These are phyloP conservation scores for Anisodus acutangulus DNA, from an alignment of 257 asterid genomes.

Conservation along the genomic window DNA sequence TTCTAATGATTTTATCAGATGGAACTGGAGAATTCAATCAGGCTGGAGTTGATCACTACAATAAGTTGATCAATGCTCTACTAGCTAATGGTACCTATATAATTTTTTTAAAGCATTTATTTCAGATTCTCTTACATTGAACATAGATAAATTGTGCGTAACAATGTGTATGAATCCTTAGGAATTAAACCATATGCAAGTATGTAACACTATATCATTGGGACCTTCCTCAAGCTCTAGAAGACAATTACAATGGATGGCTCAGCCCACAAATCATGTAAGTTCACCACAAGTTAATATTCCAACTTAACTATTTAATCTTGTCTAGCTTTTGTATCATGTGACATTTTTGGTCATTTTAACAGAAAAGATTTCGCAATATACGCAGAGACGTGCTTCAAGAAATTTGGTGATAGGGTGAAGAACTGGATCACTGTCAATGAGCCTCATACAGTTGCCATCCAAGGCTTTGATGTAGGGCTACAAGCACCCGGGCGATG, in stretches of 20 bases:
- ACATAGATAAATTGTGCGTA: background rate
- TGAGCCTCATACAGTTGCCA: slow-evolving; percentile 77
- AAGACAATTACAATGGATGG: slow-evolving; percentile 78
- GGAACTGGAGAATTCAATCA: slow-evolving; percentile 80
- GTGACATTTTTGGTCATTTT: background rate
- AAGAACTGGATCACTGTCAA: slow-evolving; percentile 94
- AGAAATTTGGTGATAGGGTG: slow-evolving; percentile 81
- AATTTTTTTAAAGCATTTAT: background rate
- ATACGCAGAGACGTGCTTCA: slow-evolving; percentile 83
- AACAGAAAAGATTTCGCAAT: slow-evolving; percentile 67
- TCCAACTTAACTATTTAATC: background rate
- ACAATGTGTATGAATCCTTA: slow-evolving; percentile 22
- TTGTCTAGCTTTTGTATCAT: background rate
- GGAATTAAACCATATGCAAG: slow-evolving; percentile 90
- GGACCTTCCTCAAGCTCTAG: slow-evolving; percentile 89
- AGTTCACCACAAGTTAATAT: background rate
- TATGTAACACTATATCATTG: slow-evolving; percentile 87
- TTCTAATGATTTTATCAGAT: slow-evolving; percentile 42
- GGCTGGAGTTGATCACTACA: slow-evolving; percentile 89
- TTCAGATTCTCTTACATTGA: background rate
- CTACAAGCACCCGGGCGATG: slow-evolving; percentile 48
- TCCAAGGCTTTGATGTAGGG: slow-evolving; percentile 80
- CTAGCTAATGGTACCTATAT: slow-evolving; percentile 59
- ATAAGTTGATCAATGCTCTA: slow-evolving; percentile 70
- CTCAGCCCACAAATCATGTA: slow-evolving; percentile 71